A percentile compares a stretch with the other conserved stretches of the same genome.
Evolutionary conservation across 768 basidiomycete species (phyloP).

Genomic region (Pisolithus sp.): DNA sequence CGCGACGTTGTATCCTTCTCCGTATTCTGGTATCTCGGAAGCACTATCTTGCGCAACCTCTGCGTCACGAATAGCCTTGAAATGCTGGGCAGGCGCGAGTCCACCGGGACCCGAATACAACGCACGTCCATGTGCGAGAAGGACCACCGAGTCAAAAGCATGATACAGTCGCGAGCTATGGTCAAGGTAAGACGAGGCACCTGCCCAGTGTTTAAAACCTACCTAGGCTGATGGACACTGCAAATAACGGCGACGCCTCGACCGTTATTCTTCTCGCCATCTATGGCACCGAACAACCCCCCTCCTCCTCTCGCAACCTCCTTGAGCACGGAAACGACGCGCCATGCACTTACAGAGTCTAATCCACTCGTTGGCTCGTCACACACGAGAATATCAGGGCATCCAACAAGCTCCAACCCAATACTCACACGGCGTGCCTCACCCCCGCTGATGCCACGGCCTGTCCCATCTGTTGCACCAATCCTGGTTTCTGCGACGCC

Average conservation of each 20-base stretch:
- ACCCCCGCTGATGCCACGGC: constrained; percentile 84
- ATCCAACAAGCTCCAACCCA: constrained; percentile 80
- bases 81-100: constrained; percentile 61
- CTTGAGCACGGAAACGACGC: constrained; percentile 71
- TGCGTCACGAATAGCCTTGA: constrained; percentile 32
- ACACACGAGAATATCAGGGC: constrained; percentile 77
- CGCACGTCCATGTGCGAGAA: constrained; percentile 71
- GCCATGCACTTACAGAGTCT: constrained; percentile 82
- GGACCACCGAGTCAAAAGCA: constrained; percentile 73
- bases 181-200: neutral
- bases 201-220: constrained; percentile 9
- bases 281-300: constrained; percentile 15
- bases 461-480: constrained; percentile 54
- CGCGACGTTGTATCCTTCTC: constrained; percentile 83
- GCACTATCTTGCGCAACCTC: constrained; percentile 30
- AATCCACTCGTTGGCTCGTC: constrained; percentile 84
- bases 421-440: constrained; percentile 89
- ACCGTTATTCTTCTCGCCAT: constrained; percentile 38
- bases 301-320: constrained; percentile 54
- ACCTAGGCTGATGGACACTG: constrained; percentile 85
- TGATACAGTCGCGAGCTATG: constrained; percentile 75
- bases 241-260: constrained; percentile 79
- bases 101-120: constrained; percentile 77
- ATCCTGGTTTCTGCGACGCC: constrained; percentile 68
- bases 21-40: constrained; percentile 45